Base-by-base conservation (phyloP, 2,329 filamentous ascomycete genomes). In the Pseudogymnoascus sp. region DNA sequence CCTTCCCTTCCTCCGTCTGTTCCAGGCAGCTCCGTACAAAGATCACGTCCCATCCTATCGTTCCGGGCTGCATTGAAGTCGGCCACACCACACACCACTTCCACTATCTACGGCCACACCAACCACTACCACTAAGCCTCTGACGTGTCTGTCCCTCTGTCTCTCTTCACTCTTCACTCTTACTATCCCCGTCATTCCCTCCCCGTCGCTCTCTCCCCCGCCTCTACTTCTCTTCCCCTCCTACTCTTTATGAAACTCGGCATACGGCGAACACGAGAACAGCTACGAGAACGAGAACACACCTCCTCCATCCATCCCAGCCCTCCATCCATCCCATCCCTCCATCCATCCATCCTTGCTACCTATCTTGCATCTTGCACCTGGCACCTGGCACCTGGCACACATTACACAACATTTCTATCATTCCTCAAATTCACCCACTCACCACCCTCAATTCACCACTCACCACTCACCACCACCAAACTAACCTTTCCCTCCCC, bases 341-440 rank as follows among this genome's bases (percentile, higher is more conserved):
- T n/a, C n/a, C 23, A 2, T 23, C 23, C 23, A 25, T 25, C 23
- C 23, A 2, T 3, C 23, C 23, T 25, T 25, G 23, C 23, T 25
- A 37, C 12, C 35, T n/a, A 5, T 16, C 40, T 44, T 44, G 40
- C 16, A 21, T 18, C 42, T 47, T 23, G 42, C 18, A 23, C 42
- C 21, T 47, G 14, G 42, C 18, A 23, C 42, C n/a, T n/a, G n/a
- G 42, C 18, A 23, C 42, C 21, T 47, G 14, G 42, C 18, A 23
- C 42, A 23, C 37, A 16, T 38, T 38, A 38, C 35, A 38, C 67
- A 66, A 60, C 65, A n/a, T 63, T 37, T 65, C 64, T 18, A 38
- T 35, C 61, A 14, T 50, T 61, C 62, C 59, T 59, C 38, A 59
- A 37, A 28, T 47, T 62, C 40, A 38, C 61, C 44, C 40, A 38